Conservation (phyloP, 495 filamentous ascomycete species). For the Clohesyomyces aquaticus region DNA sequence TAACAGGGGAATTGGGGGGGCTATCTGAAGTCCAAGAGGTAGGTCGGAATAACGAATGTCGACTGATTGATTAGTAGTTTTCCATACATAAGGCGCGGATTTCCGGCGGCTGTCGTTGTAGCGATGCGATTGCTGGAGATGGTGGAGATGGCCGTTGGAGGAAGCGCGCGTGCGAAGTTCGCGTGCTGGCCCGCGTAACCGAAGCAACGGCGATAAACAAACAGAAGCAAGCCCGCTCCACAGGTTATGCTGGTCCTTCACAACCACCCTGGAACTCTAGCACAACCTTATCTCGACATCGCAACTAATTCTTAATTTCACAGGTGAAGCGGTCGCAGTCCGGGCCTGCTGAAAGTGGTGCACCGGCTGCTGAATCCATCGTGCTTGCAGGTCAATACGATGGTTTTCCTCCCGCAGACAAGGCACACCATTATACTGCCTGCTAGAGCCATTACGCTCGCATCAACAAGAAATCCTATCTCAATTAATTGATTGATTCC, state of each 20-base stretch:
- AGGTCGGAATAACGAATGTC: constrained; percentile 38
- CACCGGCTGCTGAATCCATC: too few species aligned
- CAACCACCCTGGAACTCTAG: not conserved
- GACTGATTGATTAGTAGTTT: constrained; percentile 30
- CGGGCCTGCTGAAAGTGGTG: too few species aligned
- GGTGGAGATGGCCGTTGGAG: constrained; percentile 8
- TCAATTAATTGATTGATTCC: too few species aligned
- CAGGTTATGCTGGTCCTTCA: not conserved
- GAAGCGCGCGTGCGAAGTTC: constrained; percentile 12
- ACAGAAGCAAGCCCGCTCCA: not conserved
- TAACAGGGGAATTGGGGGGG: not conserved
- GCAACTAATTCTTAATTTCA: too few species aligned
- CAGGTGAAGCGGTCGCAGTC: too few species aligned
- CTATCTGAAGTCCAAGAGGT: constrained; percentile 20
- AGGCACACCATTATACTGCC: too few species aligned
- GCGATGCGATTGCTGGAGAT: constrained; percentile 27
- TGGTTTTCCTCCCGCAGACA: too few species aligned
- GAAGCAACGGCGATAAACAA: constrained; percentile 14
- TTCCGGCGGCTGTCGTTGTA: constrained; percentile 32
- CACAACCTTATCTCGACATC: constrained; percentile 5
- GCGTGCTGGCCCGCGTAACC: constrained; percentile 18
- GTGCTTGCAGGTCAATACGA: too few species aligned
- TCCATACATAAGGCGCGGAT: constrained; percentile 40
- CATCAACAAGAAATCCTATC: too few species aligned
- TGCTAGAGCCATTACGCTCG: too few species aligned